Percentiles rank a stretch among this genome's conserved stretches.
Evolutionary conservation across 495 filamentous ascomycete genomes (phyloP).

Genomic region (Aspergillus nidulans): DNA sequence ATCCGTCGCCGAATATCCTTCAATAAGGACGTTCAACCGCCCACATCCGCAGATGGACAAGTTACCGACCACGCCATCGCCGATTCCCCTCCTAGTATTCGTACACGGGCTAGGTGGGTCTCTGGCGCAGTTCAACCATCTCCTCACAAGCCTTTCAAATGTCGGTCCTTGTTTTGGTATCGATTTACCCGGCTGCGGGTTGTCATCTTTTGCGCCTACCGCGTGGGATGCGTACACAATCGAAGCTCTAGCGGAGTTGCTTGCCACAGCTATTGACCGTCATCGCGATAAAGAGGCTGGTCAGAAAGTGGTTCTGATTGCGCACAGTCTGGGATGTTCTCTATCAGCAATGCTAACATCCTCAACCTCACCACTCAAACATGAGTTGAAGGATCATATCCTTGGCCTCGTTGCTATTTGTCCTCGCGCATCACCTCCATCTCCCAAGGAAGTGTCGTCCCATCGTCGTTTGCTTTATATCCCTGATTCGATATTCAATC

Average conservation of each 20-base stretch:
- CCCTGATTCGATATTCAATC: conserved; percentile 67
- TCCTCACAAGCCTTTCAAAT: conserved; percentile 78
- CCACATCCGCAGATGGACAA: conserved; percentile 75
- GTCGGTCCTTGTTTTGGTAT: conserved; percentile 84
- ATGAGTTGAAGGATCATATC: conserved; percentile 55
- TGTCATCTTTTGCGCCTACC: conserved; percentile 64
- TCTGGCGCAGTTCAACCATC: conserved; percentile 76
- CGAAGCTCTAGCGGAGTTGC: conserved; percentile 68
- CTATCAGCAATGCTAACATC: conserved; percentile 71
- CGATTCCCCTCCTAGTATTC: conserved; percentile 83
- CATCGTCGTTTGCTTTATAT: conserved; percentile 57
- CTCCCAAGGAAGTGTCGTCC: conserved; percentile 45
- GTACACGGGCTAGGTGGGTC: conserved; percentile 90
- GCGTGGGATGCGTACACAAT: conserved; percentile 76
- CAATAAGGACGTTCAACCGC: conserved; percentile 77
- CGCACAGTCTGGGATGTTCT: conserved; percentile 84
- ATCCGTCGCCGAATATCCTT: conserved; percentile 63
- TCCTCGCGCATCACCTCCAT: conserved; percentile 61
- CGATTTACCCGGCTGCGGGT: conserved; percentile 85
- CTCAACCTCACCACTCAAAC: conserved; percentile 43
- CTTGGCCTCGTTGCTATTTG: conserved; percentile 77
- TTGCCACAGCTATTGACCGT: conserved; percentile 66
- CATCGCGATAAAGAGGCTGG: conserved; percentile 60
- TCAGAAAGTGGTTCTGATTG: conserved; percentile 76
- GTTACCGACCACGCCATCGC: conserved; percentile 64